These are phyloP conservation scores for Camellia granthamiana DNA, from an alignment of 148 eudicot species.

Conservation along the genomic window DNA sequence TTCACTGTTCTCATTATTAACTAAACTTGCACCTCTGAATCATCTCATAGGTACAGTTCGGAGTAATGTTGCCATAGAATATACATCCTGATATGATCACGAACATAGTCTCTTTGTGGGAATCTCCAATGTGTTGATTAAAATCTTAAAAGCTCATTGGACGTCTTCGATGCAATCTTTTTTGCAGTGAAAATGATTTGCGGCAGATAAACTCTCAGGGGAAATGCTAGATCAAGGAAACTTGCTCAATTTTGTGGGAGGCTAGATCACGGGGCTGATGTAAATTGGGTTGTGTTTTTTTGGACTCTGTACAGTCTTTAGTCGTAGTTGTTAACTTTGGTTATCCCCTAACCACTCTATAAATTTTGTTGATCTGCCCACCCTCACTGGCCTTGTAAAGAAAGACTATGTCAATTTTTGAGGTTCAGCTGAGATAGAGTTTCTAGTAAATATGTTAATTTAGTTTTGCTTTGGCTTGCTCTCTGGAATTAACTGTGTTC, in stretches of 20 bases:
- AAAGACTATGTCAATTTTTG: too few relatives aligned
- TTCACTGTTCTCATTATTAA: background rate
- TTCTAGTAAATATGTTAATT: too few relatives aligned
- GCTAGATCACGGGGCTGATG: slow-evolving; percentile 1
- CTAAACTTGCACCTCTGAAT: background rate
- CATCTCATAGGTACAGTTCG: too few relatives aligned
- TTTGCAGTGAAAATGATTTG: slow-evolving; percentile 18
- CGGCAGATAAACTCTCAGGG: background rate
- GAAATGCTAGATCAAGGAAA: background rate
- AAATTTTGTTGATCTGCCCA: background rate
- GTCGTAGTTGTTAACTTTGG: background rate
- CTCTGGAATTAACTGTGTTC: too few relatives aligned
- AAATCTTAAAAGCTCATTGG: background rate
- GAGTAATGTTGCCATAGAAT: too few relatives aligned
- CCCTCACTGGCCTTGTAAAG: background rate
- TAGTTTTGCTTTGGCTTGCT: too few relatives aligned
- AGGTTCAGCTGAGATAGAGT: too few relatives aligned
- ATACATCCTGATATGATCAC: background rate
- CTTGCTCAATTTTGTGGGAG: slow-evolving; percentile 7
- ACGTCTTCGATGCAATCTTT: background rate
- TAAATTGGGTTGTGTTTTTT: background rate
- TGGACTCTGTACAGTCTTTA: slow-evolving; percentile 5
- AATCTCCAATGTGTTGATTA: background rate
- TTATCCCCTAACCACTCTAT: slow-evolving; percentile 12
- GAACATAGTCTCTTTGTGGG: background rate